A percentile compares a stretch with the other conserved stretches of the same genome.
Evolutionary conservation across 2,329 filamentous ascomycete genomes (phyloP).

Genomic region (Exophiala alcalophila): DNA sequence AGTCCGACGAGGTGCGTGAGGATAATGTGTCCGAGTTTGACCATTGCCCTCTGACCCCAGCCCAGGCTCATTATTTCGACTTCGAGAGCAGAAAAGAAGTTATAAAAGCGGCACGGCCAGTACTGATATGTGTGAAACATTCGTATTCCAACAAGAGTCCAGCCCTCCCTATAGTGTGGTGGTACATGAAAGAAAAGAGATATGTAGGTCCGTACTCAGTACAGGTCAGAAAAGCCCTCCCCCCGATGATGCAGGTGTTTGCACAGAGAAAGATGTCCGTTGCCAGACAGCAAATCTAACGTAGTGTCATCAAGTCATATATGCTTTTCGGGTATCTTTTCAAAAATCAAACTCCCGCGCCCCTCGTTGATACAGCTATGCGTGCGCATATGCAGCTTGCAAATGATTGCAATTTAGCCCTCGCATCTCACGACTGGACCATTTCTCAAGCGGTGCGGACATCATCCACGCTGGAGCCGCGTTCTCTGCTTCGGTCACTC

Average conservation of each 20-base stretch:
- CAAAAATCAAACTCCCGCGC: conserved; percentile 25
- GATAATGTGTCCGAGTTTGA: too few relatives aligned
- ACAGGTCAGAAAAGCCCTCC: conserved; percentile 8
- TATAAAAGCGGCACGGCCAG: too few relatives aligned
- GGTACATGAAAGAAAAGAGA: conserved; percentile 17
- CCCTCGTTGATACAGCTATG: conserved; percentile 21
- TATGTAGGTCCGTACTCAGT: conserved; percentile 4
- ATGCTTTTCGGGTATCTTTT: conserved; percentile 28
- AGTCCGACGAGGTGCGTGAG: too few relatives aligned
- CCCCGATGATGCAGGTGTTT: conserved; percentile 7
- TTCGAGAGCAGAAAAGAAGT: neutral
- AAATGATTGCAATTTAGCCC: conserved; percentile 18
- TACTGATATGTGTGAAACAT: too few relatives aligned
- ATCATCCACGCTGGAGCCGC: conserved; percentile 24
- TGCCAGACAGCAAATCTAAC: conserved; percentile 28
- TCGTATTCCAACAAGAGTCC: conserved; percentile 8
- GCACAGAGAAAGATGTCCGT: conserved; percentile 25
- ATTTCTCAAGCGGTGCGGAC: conserved; percentile 14
- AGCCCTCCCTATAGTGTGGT: conserved; percentile 8
- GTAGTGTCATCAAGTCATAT: conserved; percentile 27
- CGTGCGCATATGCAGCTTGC: conserved; percentile 1
- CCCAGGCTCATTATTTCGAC: too few relatives aligned
- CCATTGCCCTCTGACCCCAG: too few relatives aligned
- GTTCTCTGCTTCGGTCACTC: conserved; percentile 26
- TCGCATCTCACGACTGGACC: conserved; percentile 26